phyloP scores from a whole-genome alignment of 768 basidiomycete species.

The Psilocybe azurescens region DNA sequence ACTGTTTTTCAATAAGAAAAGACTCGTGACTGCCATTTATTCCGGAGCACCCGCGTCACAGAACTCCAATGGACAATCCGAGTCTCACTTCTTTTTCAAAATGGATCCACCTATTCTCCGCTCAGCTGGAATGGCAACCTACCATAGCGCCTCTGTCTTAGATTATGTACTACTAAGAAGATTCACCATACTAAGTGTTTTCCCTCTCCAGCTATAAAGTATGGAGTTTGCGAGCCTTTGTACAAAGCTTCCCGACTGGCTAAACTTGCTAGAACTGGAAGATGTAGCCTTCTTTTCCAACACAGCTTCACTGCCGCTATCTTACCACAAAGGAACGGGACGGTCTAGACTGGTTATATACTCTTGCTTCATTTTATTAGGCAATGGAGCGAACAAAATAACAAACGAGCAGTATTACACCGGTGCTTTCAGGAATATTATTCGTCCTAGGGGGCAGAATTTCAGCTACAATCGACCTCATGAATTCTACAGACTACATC shows the following conservation, averaged over 20 bases:
- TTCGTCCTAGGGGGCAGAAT: background rate
- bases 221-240: background rate
- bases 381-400: background rate
- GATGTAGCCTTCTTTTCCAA: no score
- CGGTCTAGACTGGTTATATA: background rate
- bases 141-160: background rate
- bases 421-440: background rate
- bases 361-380: background rate
- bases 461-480: no score
- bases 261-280: background rate
- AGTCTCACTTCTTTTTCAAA: background rate
- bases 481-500: no score
- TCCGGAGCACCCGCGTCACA: background rate
- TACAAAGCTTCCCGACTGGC: background rate
- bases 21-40: background rate
- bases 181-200: no score
- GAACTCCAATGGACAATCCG: background rate
- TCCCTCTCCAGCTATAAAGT: background rate
- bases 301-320: background rate
- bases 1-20: conserved; percentile 1
- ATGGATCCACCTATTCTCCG: conserved; percentile 5
- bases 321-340: background rate
- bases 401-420: background rate
- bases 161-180: background rate
- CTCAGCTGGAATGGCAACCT: background rate